Evolutionary conservation across 129 eudicot genomes (phyloP).

Genomic region (Chrysanthemum lavandulifolium): DNA sequence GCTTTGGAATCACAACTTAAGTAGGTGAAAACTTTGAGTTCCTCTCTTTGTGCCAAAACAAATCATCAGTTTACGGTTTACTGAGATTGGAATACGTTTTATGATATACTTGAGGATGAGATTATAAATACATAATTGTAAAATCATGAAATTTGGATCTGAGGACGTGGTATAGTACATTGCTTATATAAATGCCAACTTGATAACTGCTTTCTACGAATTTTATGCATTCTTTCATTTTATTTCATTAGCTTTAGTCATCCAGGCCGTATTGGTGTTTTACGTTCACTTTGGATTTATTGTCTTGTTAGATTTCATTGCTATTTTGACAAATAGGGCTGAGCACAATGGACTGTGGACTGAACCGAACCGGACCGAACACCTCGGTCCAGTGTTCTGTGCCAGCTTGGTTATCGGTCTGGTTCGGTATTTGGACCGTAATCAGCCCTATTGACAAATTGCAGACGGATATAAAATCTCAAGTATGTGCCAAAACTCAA

Average conservation of each 20-base stretch:
- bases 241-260: neutral
- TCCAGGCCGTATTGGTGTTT: neutral
- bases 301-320: neutral
- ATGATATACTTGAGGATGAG: neutral
- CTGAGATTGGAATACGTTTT: too few relatives aligned
- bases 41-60: neutral
- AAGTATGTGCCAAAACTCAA: neutral
- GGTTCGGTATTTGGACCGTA: too few relatives aligned
- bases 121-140: neutral
- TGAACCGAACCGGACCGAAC: too few relatives aligned
- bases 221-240: neutral
- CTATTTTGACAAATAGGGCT: neutral
- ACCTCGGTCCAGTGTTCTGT: too few relatives aligned
- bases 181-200: neutral
- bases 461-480: neutral
- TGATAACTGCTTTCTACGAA: neutral
- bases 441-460: too few relatives aligned
- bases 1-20: neutral
- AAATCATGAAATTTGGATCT: too few relatives aligned
- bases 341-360: too few relatives aligned
- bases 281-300: neutral
- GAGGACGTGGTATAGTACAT: too few relatives aligned
- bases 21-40: neutral
- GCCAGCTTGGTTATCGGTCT: too few relatives aligned
- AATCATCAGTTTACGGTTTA: too few relatives aligned